Base-by-base conservation (phyloP, 2,329 filamentous ascomycete genomes). In the Periconia sp. region DNA sequence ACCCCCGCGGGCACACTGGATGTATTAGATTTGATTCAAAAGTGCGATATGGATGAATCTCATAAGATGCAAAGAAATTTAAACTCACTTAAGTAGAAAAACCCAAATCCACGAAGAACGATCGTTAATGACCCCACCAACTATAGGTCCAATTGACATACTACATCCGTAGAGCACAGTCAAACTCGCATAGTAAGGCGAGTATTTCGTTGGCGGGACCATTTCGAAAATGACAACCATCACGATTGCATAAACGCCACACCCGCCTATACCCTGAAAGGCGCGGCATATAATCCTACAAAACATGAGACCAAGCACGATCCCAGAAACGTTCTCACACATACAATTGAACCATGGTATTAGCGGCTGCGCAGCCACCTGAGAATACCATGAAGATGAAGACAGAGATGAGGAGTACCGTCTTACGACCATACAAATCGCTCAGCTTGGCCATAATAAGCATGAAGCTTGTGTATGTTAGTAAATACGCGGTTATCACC, bases 401-500 rank as follows among this genome's bases (percentile, higher is more conserved):
- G 3, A 50, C 27, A 14, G 37, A 30, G 13, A 15, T n/a, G n/a
- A 45, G n/a, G n/a, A 45, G 6, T 11, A 11, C 8, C 37, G n/a
- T 30, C 37, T 50, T 50, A n/a, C 48, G 42, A 33, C 48, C 48
- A 69, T 72, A 42, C n/a, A n/a, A n/a, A n/a, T n/a, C n/a, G n/a
- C n/a, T n/a, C n/a, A n/a, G n/a, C n/a, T n/a, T n/a, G n/a, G n/a
- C n/a, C n/a, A n/a, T n/a, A n/a, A n/a, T n/a, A n/a, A n/a, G n/a
- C n/a, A n/a, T n/a, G n/a, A n/a, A n/a, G n/a, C n/a, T n/a, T n/a
- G n/a, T n/a, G n/a, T 68, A 74, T 1, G 71, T 73, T n/a, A 69
- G 55, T 42, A 73, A 33, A 35, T 72, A 74, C 11, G 60, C 67
- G 2, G 69, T 71, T 19, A 72, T 50, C 30, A 74, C 60, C 72